Evolutionary conservation across 2,329 filamentous ascomycete genomes (phyloP), one percentile per base, ranked within the genome.

Genomic region (Trichoderma aggressivum): DNA sequence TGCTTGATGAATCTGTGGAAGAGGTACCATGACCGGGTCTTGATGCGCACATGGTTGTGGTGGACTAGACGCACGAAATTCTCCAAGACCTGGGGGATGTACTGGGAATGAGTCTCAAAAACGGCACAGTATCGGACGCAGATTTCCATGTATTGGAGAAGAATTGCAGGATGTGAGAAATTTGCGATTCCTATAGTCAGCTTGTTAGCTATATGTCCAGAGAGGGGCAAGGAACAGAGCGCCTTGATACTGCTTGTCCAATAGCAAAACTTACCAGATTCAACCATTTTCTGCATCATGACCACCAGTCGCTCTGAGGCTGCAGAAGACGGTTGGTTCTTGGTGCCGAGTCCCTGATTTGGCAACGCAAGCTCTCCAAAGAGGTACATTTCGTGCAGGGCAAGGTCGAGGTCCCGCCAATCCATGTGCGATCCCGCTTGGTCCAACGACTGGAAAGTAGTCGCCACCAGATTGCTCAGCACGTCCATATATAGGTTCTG

Each of bases 111-210:
- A 70, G 90, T 89, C 78, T 98, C 94, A 79, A 99, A 98, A 80
- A 98, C 97, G 32, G 90, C 89, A 79, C 91, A 93, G 82, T 99
- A 99, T 64, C 96, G 91, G 70, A 97, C 94, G 80, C 94, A 97
- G 43, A 97, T 97, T 80, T 99, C 96, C 94, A 99, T 98, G 79
- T 97, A 99, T 82, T 98, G 94, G 26, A 99, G 86, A 74, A 98
- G 89, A 65, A 98, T 94, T 18, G 94, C 94, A 1, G 96, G 95
- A 79, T 98, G 96, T 18, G 91, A 90, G 80, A 95, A 97, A 56
- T 87, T 91, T 72, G 93, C 91, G 75, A 98, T 92, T 75, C 93
- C 94, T 94, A 75, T 16, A 12, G 36, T 34, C 39, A 34, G 8
- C 16, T 47, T 58, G 69, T 81, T 76, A 80, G 76, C 64, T 34